Percentiles rank a stretch among this genome's conserved stretches.
These are phyloP conservation scores for Rutstroemia sp. DNA, from an alignment of 2,329 filamentous ascomycete species.

Conservation along the genomic window DNA sequence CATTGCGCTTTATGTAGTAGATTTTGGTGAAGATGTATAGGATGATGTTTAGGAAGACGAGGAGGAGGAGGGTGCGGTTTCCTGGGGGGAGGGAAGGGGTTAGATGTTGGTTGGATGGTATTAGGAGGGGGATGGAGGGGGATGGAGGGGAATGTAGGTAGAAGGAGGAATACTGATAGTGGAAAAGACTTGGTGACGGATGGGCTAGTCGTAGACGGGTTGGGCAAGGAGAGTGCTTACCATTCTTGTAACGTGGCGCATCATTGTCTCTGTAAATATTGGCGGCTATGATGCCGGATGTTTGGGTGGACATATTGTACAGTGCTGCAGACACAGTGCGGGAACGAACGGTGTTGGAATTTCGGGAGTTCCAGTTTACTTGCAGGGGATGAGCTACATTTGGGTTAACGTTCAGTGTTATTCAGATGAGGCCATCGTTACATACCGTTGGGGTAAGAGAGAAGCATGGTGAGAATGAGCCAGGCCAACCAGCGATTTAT, in stretches of 20 bases:
- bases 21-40: slow-evolving; percentile 38
- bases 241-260: slow-evolving; percentile 40
- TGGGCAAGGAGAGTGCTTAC: not conserved
- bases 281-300: slow-evolving; percentile 32
- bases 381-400: slow-evolving; percentile 38
- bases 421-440: not conserved
- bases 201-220: no score
- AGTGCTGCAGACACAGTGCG: slow-evolving; percentile 54
- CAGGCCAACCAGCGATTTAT: slow-evolving; percentile 38
- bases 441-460: slow-evolving; percentile 36
- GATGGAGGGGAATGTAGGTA: not conserved
- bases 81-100: slow-evolving; percentile 28
- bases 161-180: no score
- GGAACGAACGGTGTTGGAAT: slow-evolving; percentile 54
- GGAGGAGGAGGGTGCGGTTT: slow-evolving; percentile 46
- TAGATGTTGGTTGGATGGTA: not conserved
- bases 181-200: no score
- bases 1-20: slow-evolving; percentile 41
- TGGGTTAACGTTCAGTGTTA: not conserved
- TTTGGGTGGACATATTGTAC: slow-evolving; percentile 51
- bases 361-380: slow-evolving; percentile 44
- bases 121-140: not conserved
- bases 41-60: slow-evolving; percentile 40
- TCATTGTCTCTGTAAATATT: slow-evolving; percentile 36
- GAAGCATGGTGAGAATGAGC: slow-evolving; percentile 35